Evolutionary conservation across 2,329 filamentous ascomycete genomes (phyloP), one percentile per base, ranked within the genome.

Genomic region (Penicillium sp.): DNA sequence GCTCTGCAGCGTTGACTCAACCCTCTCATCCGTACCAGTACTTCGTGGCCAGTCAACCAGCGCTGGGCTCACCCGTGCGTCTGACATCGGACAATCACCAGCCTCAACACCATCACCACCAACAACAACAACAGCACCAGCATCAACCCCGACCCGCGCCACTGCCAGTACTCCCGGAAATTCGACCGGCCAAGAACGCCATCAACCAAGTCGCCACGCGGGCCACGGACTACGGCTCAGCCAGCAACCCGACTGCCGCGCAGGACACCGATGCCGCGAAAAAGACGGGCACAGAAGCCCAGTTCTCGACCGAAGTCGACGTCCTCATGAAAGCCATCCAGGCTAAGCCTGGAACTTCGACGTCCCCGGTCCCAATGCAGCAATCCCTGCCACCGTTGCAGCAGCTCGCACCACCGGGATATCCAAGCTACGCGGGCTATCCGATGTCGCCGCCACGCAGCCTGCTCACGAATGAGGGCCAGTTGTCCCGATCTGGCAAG

Each of bases 251-350:
- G 14, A 10, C 22, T 10, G 4, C 35, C 14, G 26, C 11, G 33
- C 14, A 45, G n/a, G 26, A 25, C 30, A n/a, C 3, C 19, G 40
- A 52, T 25, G 11, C 37, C 3, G 28, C 55, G 4, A 58, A 54
- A 51, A 60, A 59, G 19, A 30, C 54, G 33, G 74, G 80, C 60
- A 77, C 65, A 2, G 80, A 85, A n/a, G 79, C 86, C 42, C 83
- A 85, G 62, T 94, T 93, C 73, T 84, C 86, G n/a, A 97, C 93
- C 0, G 87, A 92, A 61, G 88, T 97, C 40, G 93, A 97, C 73
- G 88, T 87, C 45, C 79, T 98, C 45, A 96, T 97, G 92, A 92
- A 89, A 76, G 87, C 89, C 0, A 94, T 97, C 49, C 93, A 97
- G 75, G 81, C 85, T 48, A 90, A 89, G 70, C 77, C 82, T 38